Evolutionary conservation across 495 filamentous ascomycete genomes (phyloP).

Genomic region (Daldinia childiae): DNA sequence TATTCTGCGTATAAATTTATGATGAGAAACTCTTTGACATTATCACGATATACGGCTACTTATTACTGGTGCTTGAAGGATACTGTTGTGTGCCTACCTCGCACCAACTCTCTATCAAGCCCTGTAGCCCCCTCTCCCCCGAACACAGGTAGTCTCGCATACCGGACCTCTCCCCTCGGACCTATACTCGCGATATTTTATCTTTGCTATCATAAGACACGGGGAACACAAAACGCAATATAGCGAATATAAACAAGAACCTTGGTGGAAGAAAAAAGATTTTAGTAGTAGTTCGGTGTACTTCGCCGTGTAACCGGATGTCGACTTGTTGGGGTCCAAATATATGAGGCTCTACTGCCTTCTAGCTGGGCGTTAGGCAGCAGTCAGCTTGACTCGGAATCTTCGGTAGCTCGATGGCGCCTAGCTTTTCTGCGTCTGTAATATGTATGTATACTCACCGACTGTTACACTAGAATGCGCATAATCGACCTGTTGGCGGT

Average conservation of each 20-base stretch:
- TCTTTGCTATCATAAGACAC: background rate
- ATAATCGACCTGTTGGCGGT: background rate
- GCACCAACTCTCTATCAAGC: background rate
- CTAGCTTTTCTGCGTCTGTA: background rate
- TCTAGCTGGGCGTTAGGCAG: background rate
- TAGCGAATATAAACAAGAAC: background rate
- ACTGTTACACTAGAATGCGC: background rate
- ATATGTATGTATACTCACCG: background rate
- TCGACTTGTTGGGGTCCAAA: background rate
- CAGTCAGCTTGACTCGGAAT: background rate
- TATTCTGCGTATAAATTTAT: background rate
- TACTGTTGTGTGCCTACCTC: background rate
- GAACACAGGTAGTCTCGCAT: too few relatives aligned
- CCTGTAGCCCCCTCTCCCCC: background rate
- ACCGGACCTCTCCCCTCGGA: too few relatives aligned
- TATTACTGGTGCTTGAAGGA: background rate
- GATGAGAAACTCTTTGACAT: background rate
- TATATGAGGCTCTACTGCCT: slow-evolving; percentile 4
- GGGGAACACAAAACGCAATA: background rate
- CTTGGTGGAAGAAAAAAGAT: background rate
- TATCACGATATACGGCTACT: too few relatives aligned
- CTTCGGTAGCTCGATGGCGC: background rate
- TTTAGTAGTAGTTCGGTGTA: background rate
- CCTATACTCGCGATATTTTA: background rate
- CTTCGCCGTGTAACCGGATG: background rate